Conservation (phyloP, 1,284 basidiomycete genomes). For the Exobasidium rhododendri region DNA sequence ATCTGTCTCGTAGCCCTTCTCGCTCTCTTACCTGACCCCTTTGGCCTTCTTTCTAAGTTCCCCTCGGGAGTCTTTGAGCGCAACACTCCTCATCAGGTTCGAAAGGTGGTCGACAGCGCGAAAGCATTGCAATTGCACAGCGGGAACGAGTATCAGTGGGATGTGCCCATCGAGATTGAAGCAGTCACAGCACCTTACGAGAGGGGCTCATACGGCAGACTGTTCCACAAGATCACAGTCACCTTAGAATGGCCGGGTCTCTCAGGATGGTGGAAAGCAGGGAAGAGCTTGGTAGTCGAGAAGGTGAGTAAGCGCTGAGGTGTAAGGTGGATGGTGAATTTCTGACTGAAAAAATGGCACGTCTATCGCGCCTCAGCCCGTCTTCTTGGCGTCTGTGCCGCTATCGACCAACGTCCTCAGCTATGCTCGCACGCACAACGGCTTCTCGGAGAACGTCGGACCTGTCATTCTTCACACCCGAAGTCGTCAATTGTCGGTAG, state of each 20-base stretch:
- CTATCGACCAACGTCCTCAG: background rate
- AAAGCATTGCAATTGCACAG: background rate
- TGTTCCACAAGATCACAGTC: conserved; percentile 4
- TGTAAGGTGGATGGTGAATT: no score
- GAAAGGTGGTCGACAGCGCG: background rate
- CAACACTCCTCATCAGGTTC: background rate
- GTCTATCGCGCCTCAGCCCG: no score
- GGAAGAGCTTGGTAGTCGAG: background rate
- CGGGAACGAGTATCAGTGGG: conserved; percentile 14
- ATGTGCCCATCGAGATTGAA: conserved; percentile 6
- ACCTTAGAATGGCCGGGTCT: conserved; percentile 5
- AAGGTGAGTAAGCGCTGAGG: conserved; percentile 4
- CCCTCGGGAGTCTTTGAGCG: conserved; percentile 10
- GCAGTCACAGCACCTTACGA: conserved; percentile 10
- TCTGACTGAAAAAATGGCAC: no score
- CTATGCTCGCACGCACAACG: conserved; percentile 11
- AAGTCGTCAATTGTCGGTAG: conserved; percentile 12
- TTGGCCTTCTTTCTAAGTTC: no score
- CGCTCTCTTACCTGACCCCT: no score
- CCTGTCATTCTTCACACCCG: conserved; percentile 9
- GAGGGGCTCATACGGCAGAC: conserved; percentile 7
- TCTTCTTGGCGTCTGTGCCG: conserved; percentile 6
- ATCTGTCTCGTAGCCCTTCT: no score
- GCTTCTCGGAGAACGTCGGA: background rate
- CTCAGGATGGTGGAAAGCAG: background rate